phyloP scores from a whole-genome alignment of 2,329 filamentous ascomycete species.

The Aspergillus nomiae region DNA sequence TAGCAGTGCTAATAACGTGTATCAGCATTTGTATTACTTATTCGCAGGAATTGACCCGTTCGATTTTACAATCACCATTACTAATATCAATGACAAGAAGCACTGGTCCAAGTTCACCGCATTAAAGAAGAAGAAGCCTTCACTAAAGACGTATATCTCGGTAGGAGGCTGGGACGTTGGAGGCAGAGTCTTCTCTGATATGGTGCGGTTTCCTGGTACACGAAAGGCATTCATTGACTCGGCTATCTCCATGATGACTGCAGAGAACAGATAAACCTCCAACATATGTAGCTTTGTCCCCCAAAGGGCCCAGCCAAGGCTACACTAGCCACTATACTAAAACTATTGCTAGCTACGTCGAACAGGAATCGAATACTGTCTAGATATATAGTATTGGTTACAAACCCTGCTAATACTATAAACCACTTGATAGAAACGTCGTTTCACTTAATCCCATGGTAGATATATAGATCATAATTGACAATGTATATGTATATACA shows the following conservation, averaged over 20 bases:
- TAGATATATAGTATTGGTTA: not conserved
- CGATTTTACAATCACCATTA: slow-evolving; percentile 6
- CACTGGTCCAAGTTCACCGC: slow-evolving; percentile 2
- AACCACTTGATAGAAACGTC: not conserved
- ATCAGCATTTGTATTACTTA: slow-evolving; percentile 13
- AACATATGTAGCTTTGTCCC: not conserved
- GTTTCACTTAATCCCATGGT: not conserved
- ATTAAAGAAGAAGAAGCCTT: slow-evolving; percentile 18
- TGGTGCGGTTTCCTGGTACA: slow-evolving; percentile 13
- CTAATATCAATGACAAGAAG: slow-evolving; percentile 4
- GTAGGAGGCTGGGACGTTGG: slow-evolving; percentile 21
- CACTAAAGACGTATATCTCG: slow-evolving; percentile 17
- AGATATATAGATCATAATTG: not conserved
- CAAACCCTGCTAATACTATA: too few relatives aligned
- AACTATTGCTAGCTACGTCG: not conserved
- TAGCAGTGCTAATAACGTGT: not conserved
- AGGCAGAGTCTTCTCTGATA: slow-evolving; percentile 15
- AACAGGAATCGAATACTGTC: not conserved
- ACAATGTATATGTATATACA: not conserved
- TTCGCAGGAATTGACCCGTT: slow-evolving; percentile 9
- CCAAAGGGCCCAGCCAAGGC: not conserved
- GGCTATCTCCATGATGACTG: slow-evolving; percentile 11
- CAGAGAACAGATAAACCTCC: not conserved
- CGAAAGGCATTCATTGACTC: slow-evolving; percentile 17
- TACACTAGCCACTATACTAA: not conserved